Evolutionary conservation across 441 rosid species (phyloP).

Genomic region (Metrosideros polymorpha): DNA sequence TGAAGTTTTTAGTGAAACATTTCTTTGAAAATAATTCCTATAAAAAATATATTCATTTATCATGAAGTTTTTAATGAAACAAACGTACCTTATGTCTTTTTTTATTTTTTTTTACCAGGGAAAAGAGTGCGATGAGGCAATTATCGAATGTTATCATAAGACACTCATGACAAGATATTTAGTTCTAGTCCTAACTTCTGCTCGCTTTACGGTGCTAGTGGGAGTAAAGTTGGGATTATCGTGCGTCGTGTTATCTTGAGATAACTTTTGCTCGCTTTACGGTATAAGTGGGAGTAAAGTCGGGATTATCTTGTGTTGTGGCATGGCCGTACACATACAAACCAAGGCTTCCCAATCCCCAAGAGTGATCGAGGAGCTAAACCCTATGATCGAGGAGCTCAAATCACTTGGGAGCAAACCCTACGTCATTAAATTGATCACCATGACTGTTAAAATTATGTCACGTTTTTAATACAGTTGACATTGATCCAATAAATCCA

Average conservation of each 20-base stretch:
- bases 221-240: no score
- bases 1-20: not conserved
- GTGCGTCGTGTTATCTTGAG: no score
- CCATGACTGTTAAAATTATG: rapidly evolving
- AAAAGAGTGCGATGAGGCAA: not conserved
- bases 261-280: rapidly evolving
- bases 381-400: no score
- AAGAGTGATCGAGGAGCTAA: not conserved
- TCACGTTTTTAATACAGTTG: rapidly evolving
- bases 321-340: rapidly evolving
- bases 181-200: not conserved
- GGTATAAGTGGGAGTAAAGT: not conserved
- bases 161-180: rapidly evolving
- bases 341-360: not conserved
- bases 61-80: not conserved
- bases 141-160: rapidly evolving
- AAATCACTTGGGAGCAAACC: rapidly evolving
- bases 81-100: not conserved
- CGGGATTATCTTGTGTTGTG: rapidly evolving
- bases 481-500: not conserved
- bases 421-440: rapidly evolving
- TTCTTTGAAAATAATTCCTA: not conserved
- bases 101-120: not conserved
- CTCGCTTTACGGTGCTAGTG: no score
- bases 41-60: not conserved